Conservation (phyloP, 768 basidiomycete species). For the Lentinus brumalis region DNA sequence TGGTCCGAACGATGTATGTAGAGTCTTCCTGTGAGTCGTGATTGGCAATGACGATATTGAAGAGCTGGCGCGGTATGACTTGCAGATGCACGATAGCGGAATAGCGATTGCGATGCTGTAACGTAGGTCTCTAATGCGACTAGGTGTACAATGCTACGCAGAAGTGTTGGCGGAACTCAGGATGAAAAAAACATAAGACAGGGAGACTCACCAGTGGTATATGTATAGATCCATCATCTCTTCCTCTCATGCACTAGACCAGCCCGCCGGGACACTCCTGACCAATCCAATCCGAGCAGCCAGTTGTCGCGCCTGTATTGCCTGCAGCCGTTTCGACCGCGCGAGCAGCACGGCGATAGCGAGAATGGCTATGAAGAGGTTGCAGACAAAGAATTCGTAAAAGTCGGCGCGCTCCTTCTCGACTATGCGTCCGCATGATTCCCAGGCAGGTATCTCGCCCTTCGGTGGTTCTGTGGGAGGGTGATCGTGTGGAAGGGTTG, state of each 20-base stretch:
- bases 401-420: conserved; percentile 81
- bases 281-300: conserved; percentile 84
- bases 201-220: not conserved
- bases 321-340: conserved; percentile 67
- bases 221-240: not conserved
- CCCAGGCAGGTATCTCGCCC: conserved; percentile 83
- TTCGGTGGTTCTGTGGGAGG: conserved; percentile 14
- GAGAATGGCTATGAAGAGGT: conserved; percentile 67
- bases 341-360: conserved; percentile 68
- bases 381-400: conserved; percentile 89
- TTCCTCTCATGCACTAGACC: conserved; percentile 19
- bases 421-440: conserved; percentile 88
- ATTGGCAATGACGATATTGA: too few species aligned
- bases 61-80: not conserved
- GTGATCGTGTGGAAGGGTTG: conserved; percentile 11
- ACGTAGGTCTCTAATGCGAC: not conserved
- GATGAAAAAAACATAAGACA: not conserved
- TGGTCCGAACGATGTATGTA: too few species aligned
- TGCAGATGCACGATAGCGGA: not conserved
- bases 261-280: conserved; percentile 40
- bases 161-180: too few species aligned
- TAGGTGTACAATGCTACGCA: not conserved
- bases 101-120: not conserved
- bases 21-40: too few species aligned
- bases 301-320: conserved; percentile 76